These are phyloP conservation scores for Meredithiella fracta DNA, from an alignment of 2,329 filamentous ascomycete species.

Conservation along the genomic window DNA sequence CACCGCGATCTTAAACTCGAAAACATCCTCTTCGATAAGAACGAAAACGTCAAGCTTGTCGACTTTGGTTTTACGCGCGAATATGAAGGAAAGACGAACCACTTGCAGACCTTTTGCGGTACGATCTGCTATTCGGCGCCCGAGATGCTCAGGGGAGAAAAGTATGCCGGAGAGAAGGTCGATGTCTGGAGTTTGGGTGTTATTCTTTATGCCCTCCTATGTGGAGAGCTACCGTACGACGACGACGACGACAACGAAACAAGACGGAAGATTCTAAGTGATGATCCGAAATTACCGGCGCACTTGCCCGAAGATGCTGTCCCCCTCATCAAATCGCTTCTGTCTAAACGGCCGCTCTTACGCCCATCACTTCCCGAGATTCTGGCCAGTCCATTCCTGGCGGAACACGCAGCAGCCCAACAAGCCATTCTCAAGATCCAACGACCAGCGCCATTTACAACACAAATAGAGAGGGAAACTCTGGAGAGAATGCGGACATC, in stretches of 20 bases:
- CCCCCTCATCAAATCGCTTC: slow-evolving; percentile 57
- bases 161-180: slow-evolving; percentile 94
- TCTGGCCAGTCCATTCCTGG: slow-evolving; percentile 69
- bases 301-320: slow-evolving; percentile 63
- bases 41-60: slow-evolving; percentile 93
- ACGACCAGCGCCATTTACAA: slow-evolving; percentile 68
- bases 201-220: slow-evolving; percentile 67
- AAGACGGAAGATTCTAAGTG: slow-evolving; percentile 65
- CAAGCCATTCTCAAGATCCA: slow-evolving; percentile 75
- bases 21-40: slow-evolving; percentile 60
- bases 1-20: slow-evolving; percentile 95
- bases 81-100: slow-evolving; percentile 87
- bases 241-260: slow-evolving; percentile 86
- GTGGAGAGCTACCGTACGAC: slow-evolving; percentile 82
- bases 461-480: slow-evolving; percentile 74
- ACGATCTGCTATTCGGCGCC: slow-evolving; percentile 96
- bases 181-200: slow-evolving; percentile 89
- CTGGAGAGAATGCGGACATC: slow-evolving; percentile 84
- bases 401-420: slow-evolving; percentile 74
- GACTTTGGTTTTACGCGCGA: slow-evolving; percentile 97
- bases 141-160: slow-evolving; percentile 96
- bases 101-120: slow-evolving; percentile 92
- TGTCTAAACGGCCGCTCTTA: slow-evolving; percentile 78
- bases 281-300: slow-evolving; percentile 74
- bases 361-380: slow-evolving; percentile 74